Percentiles rank a stretch among this genome's conserved stretches.
phyloP scores from a whole-genome alignment of 2,329 filamentous ascomycete genomes.

The Colletotrichum tropicale region DNA sequence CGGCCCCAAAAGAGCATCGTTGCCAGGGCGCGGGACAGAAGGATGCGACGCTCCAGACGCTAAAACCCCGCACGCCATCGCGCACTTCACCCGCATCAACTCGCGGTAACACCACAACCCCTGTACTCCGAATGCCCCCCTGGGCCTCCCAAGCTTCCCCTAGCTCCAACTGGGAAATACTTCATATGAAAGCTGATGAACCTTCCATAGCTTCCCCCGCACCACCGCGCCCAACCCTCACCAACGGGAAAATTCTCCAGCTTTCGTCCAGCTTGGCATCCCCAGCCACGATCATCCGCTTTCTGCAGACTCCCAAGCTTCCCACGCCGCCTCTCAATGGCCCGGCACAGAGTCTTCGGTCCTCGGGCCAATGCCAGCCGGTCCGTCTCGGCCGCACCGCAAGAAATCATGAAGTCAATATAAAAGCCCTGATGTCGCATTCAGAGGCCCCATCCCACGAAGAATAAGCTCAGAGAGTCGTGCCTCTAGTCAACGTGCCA shows the following conservation, averaged over 20 bases:
- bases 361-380: constrained; percentile 13
- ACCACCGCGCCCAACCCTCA: background rate
- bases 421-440: background rate
- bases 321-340: constrained; percentile 12
- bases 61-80: constrained; percentile 16
- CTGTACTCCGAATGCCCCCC: background rate
- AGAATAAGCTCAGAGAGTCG: background rate
- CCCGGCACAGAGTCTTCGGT: constrained; percentile 3
- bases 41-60: constrained; percentile 15
- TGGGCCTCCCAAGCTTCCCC: background rate
- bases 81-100: background rate
- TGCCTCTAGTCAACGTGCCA: background rate
- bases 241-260: constrained; percentile 1
- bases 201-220: constrained; percentile 8
- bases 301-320: background rate
- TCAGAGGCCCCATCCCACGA: background rate
- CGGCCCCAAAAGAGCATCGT: background rate
- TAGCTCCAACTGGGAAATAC: background rate
- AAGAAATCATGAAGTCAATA: background rate
- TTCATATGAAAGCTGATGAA: background rate
- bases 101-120: background rate
- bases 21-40: constrained; percentile 4
- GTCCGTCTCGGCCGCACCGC: background rate
- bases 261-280: background rate
- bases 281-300: background rate